Base-by-base conservation (phyloP, 768 basidiomycete genomes). In the Suillus sp. region DNA sequence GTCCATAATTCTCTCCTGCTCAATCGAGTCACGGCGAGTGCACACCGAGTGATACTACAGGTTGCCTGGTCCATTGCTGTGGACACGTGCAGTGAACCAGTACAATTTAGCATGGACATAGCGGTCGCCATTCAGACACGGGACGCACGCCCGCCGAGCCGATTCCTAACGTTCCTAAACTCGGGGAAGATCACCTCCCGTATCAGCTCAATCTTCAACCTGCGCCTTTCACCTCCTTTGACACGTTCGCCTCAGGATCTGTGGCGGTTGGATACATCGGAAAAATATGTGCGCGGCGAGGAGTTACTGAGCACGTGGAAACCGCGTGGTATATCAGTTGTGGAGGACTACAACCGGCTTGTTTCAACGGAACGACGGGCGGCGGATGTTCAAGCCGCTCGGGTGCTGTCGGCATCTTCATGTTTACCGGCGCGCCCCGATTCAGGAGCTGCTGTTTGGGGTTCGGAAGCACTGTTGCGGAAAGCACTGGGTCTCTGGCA, bases 201-300 rank as follows among this genome's bases (percentile, higher is more conserved):
- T 77, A 86, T 89, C 43, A 92, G 90, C 70, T 86, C 87, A n/a
- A 84, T 97, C 51, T 99, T 96, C 80, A 84, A 81, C 37, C 83
- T 99, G 56, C 83, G 85, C 51, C 81, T 99, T 37, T 86, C 87
- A 3, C 95, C 96, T 14, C 91, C 93, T 18, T 78, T 93, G 65
- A 94, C 93, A 22, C 87, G 93, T 50, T 95, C 91, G 1, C 85
- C 93, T 2, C 87, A 87, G 72, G 95, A 98, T 66, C 80, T 99
- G 16, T 98, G 96, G 97, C 81, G 95, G 45, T 80, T 99, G 59
- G 95, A 99, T 78, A 98, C 96, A 1, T 88, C 92, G 34, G 91
- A 93, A 77, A 96, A 95, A 74, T 98, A 96, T 75, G 95, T 99
- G 0, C 84, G 89, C 51, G 96, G 96, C 9, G 96, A 99, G 73